These are phyloP conservation scores for Talaromyces sp. DNA, from an alignment of 2,329 filamentous ascomycete genomes.

Conservation along the genomic window DNA sequence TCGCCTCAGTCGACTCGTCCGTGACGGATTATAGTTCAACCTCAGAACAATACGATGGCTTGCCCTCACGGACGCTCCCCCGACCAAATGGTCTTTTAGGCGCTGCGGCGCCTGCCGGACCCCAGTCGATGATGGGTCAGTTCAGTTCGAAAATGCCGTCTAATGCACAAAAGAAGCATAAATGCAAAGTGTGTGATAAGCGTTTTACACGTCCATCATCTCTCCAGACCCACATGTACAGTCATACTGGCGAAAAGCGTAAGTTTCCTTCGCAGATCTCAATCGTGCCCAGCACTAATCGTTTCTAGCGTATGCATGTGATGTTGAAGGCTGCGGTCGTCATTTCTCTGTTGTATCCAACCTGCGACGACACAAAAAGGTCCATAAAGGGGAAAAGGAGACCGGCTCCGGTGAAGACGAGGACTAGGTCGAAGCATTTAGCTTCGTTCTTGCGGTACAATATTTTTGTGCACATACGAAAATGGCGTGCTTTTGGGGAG, in stretches of 20 bases:
- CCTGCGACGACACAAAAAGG: conserved; percentile 87
- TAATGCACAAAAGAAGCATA: conserved; percentile 98
- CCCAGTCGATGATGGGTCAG: conserved; percentile 96
- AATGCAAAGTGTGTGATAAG: conserved; percentile 98
- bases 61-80: conserved; percentile 75
- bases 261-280: conserved; percentile 43
- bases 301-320: conserved; percentile 78
- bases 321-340: conserved; percentile 88
- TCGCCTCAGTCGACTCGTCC: conserved; percentile 62
- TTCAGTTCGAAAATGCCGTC: conserved; percentile 96
- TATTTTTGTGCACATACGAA: neutral
- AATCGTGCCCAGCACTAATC: neutral
- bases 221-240: conserved; percentile 96
- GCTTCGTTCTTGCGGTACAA: conserved; percentile 1
- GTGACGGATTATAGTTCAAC: conserved; percentile 91
- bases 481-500: neutral
- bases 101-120: conserved; percentile 67
- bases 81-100: conserved; percentile 64
- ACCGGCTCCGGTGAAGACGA: conserved; percentile 38
- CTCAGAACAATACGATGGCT: conserved; percentile 75
- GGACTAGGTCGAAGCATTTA: conserved; percentile 25
- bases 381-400: conserved; percentile 66
- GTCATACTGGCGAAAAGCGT: conserved; percentile 97
- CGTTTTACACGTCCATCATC: conserved; percentile 92
- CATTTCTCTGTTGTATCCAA: conserved; percentile 98